Evolutionary conservation across 495 filamentous ascomycete species (phyloP), one percentile per base, ranked within the genome.

Genomic region (Trichoderma parareesei): DNA sequence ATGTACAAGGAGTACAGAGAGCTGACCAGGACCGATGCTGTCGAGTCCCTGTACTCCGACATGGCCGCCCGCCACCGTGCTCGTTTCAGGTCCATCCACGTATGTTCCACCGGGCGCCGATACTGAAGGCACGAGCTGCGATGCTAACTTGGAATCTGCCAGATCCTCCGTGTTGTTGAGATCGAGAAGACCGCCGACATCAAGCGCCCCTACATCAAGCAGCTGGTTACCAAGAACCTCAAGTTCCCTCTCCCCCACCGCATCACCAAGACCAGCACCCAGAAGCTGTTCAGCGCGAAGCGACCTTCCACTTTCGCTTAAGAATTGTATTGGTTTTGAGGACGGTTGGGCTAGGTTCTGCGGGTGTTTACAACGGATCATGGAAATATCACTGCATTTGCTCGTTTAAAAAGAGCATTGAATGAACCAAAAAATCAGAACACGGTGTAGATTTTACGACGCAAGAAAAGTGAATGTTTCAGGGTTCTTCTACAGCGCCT

Each of bases 1-100:
- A 98, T 98, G 94, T 98, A 98, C 91, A 98, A 97, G 86, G 94
- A 98, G 85, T 98, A 97, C 87, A 90, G 94, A 77, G 94, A 98
- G 86, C 90, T 96, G 84, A 92, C 90, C 75, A 86, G 94, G 78
- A 89, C 87, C 68, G 93, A 92, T 67, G 94, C 94, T 68, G 94
- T 98, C 67, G 91, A 98, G 81, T 83, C 92, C 70, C 87, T 98
- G 77, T 98, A 98, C 87, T 90, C 96, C 82, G 94, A 98, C 80
- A 98, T 98, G 95, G 90, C 94, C 74, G 93, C 95, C 77, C 90
- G 95, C 74, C 94, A 98, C 84, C 90, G 94, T 78, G 87, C 94
- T 72, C 91, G 94, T 71, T 98, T 98, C 85, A 87, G 95, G 78
- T 96, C 92, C 65, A 90, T 98, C 77, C 91, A 96, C 86, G 93